Base-by-base conservation (phyloP, 345 rosid species). In the Litchi chinensis region DNA sequence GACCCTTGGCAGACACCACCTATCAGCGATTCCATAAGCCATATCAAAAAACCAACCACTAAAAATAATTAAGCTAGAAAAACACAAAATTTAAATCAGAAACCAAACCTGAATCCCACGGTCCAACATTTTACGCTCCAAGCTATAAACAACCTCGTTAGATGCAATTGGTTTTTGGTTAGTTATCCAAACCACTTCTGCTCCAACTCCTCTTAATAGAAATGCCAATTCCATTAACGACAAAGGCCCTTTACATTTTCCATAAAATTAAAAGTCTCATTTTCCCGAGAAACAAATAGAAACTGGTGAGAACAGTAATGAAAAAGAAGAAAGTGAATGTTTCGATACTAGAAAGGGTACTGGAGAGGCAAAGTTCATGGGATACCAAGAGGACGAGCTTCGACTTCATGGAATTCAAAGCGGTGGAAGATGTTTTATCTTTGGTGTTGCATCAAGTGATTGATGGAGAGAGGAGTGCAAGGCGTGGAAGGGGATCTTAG, bases 181-280 rank as follows among this genome's bases (percentile, higher is more conserved):
- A 21, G 91, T 86, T 28, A 83, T 82, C 91, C 91, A 88, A 80
- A 54, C 79, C 69, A 88, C 90, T 71, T 87, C 83, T 44, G 91
- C 79, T 71, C 91, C 91, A 71, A 88, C 91, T 76, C 81, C 41
- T 76, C 91, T 83, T 71, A 88, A 75, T 19, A 88, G 78, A 86
- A 88, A 88, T 19, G 90, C 89, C 24, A 86, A 79, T 75, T 88
- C 91, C 90, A 89, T 87, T 77, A 89, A 77, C 83, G 87, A 54
- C 76, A 87, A 77, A 13, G 90, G 91, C 54, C 91, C 91, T 32
- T 32, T 32, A 32, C 37, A 32, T 32, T 32, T 32, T 32, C 37
- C 37, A 32, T 32, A 32, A 32, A 32, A n/a, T n/a, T n/a, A 26
- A 32, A 32, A 32, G 37, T 32, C 37, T 32, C 37, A 32, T 32